phyloP scores from a whole-genome alignment of 2,329 filamentous ascomycete genomes.

The Nigrospora osmanthi region DNA sequence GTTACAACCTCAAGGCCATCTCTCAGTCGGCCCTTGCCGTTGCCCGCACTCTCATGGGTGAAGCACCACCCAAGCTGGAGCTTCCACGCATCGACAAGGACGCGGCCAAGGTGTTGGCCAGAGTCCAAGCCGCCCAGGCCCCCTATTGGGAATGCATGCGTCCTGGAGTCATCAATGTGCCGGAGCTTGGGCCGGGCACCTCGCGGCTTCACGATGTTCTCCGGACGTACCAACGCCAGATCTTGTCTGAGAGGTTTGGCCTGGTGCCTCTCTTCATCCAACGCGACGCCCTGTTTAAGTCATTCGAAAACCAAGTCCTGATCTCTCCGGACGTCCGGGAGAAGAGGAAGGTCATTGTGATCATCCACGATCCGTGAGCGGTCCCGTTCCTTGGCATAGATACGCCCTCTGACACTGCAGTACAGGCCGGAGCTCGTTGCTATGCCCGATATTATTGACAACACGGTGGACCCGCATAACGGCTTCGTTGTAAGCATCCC shows the following conservation, averaged over 20 bases:
- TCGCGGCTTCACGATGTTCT: slow-evolving; percentile 73
- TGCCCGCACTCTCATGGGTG: slow-evolving; percentile 88
- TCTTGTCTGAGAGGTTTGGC: slow-evolving; percentile 61
- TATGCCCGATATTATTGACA: slow-evolving; percentile 61
- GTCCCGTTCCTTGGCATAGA: background rate
- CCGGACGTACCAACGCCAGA: slow-evolving; percentile 65
- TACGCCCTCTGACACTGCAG: background rate
- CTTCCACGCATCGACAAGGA: slow-evolving; percentile 50
- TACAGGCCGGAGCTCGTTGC: slow-evolving; percentile 61
- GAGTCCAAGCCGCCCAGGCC: slow-evolving; percentile 53
- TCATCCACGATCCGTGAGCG: slow-evolving; percentile 84
- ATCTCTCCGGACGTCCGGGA: slow-evolving; percentile 65
- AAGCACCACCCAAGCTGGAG: slow-evolving; percentile 63
- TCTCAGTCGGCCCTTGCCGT: slow-evolving; percentile 89
- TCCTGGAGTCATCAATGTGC: slow-evolving; percentile 51
- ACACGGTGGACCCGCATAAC: slow-evolving; percentile 73
- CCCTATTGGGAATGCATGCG: slow-evolving; percentile 86
- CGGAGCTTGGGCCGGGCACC: slow-evolving; percentile 43
- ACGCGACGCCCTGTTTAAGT: slow-evolving; percentile 61
- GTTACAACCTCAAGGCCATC: slow-evolving; percentile 90
- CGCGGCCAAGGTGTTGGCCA: slow-evolving; percentile 46
- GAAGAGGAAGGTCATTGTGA: slow-evolving; percentile 64
- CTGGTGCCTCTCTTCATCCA: slow-evolving; percentile 80
- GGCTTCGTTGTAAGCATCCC: slow-evolving; percentile 68
- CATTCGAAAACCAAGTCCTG: slow-evolving; percentile 80